Evolutionary conservation across 305 asterid species (phyloP).

Genomic region (Fraxinus albicans): DNA sequence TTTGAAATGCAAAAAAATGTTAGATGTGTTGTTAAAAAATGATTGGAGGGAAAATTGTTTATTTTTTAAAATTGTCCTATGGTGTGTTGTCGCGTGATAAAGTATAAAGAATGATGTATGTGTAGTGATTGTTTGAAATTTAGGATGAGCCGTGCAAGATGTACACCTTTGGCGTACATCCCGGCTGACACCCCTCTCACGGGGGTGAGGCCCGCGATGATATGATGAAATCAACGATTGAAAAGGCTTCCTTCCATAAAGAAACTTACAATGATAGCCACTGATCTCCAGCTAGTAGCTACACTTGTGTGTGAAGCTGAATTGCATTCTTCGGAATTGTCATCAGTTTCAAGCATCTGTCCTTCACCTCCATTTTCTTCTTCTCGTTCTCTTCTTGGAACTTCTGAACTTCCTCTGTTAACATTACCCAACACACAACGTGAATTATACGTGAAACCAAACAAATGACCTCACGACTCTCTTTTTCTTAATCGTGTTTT

Average conservation of each 20-base stretch:
- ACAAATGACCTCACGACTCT: background rate
- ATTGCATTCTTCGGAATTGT: background rate
- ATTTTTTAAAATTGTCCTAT: too few relatives aligned
- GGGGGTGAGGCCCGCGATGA: background rate
- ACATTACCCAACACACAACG: background rate
- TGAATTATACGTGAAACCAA: too few relatives aligned
- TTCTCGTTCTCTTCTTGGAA: background rate
- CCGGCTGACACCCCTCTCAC: too few relatives aligned
- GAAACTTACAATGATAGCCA: slow-evolving; percentile 50
- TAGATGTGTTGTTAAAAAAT: too few relatives aligned
- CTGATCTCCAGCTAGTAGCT: slow-evolving; percentile 8
- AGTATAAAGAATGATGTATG: too few relatives aligned
- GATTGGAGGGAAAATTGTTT: too few relatives aligned
- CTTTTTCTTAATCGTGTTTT: background rate
- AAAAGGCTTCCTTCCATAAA: background rate
- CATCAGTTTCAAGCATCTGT: background rate
- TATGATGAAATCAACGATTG: background rate
- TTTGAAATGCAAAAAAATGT: too few relatives aligned
- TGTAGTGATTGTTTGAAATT: too few relatives aligned
- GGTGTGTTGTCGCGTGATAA: too few relatives aligned
- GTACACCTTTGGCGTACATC: too few relatives aligned
- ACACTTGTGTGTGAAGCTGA: background rate
- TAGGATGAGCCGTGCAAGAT: too few relatives aligned
- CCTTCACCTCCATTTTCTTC: background rate
- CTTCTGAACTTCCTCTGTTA: slow-evolving; percentile 32